These are phyloP conservation scores for Megacollybia marginata DNA, from an alignment of 768 basidiomycete genomes.

Conservation along the genomic window DNA sequence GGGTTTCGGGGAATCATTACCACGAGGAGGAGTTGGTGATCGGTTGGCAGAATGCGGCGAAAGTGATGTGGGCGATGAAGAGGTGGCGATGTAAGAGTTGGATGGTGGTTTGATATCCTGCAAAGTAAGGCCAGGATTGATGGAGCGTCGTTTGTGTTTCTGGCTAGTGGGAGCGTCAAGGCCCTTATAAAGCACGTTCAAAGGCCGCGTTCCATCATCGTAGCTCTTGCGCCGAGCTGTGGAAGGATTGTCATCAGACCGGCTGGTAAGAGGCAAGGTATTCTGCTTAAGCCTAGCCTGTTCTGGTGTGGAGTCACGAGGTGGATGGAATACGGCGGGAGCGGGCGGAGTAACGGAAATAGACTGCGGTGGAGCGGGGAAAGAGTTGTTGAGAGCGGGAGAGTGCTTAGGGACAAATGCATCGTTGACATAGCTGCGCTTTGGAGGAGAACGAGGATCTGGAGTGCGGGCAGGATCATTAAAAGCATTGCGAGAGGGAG, in stretches of 20 bases:
- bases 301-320: conserved; percentile 8
- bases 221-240: conserved; percentile 31
- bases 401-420: conserved; percentile 23
- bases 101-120: conserved; percentile 20
- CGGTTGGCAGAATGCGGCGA: conserved; percentile 25
- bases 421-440: conserved; percentile 27
- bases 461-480: conserved; percentile 20
- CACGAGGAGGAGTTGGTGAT: conserved; percentile 18
- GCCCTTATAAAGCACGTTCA: conserved; percentile 16
- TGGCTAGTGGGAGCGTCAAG: conserved; percentile 24
- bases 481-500: conserved; percentile 8
- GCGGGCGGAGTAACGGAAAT: conserved; percentile 35
- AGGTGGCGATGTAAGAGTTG: conserved; percentile 9
- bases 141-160: conserved; percentile 40
- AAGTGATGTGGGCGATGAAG: conserved; percentile 16
- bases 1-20: conserved; percentile 11
- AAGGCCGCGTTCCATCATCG: conserved; percentile 37
- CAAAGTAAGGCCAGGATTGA: conserved; percentile 37
- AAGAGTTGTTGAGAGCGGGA: conserved; percentile 9
- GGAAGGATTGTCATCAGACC: background rate
- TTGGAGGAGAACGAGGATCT: conserved; percentile 8
- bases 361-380: conserved; percentile 23
- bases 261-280: conserved; percentile 28
- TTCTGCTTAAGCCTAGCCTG: conserved; percentile 23
- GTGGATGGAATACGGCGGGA: conserved; percentile 15